phyloP scores from a whole-genome alignment of 78 protist species.

The Cavenderia fasciculata region DNA sequence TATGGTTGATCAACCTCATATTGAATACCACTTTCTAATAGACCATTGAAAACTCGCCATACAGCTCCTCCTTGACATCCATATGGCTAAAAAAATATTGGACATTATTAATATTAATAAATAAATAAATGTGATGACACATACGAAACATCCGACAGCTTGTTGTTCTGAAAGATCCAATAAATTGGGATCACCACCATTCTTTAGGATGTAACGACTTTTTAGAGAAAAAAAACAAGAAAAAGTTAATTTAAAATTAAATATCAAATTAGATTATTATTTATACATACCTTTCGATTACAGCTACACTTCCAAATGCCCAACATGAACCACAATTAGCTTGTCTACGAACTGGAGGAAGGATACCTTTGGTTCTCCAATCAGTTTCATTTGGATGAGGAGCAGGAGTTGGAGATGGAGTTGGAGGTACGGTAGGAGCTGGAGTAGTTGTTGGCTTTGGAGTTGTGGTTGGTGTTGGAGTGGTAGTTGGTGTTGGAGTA shows the following conservation, averaged over 20 bases:
- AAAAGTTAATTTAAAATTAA: no score
- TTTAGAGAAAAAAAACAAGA: no score
- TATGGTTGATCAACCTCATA: neutral
- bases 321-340: constrained; percentile 1
- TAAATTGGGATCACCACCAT: neutral
- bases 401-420: neutral
- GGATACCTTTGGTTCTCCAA: neutral
- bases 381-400: neutral
- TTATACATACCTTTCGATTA: neutral
- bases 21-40: neutral
- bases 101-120: no score
- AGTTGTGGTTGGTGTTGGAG: neutral
- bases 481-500: neutral
- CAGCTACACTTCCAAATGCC: neutral
- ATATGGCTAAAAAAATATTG: no score
- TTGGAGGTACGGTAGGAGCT: neutral
- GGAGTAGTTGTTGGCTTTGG: neutral
- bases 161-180: neutral
- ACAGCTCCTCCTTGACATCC: neutral
- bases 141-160: neutral
- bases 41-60: neutral
- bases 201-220: neutral
- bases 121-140: no score
- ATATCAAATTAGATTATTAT: no score
- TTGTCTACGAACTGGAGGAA: neutral